Percentiles rank a stretch among this genome's conserved stretches.
phyloP scores from a whole-genome alignment of 2,329 filamentous ascomycete species.

The Chrysoporthe austroafricana region DNA sequence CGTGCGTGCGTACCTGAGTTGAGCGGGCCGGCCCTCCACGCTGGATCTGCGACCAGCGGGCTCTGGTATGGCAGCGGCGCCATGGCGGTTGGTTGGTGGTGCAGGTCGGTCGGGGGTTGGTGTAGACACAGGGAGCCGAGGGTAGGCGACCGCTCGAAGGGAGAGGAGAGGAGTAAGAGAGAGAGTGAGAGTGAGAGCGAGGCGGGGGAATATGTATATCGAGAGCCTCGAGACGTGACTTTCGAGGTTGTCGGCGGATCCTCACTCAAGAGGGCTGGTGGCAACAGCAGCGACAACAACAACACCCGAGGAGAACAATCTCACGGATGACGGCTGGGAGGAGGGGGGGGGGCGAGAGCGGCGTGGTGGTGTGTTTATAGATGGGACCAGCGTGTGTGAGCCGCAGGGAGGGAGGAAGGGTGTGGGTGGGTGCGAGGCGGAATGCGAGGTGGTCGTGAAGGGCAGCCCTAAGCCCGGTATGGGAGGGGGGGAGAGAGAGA shows the following conservation, averaged over 20 bases:
- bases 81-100: slow-evolving; percentile 1
- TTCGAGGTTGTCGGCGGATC: no score
- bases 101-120: no score
- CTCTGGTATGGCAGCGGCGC: slow-evolving; percentile 6
- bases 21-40: slow-evolving; percentile 1
- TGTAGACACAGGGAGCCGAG: neutral
- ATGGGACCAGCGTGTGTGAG: neutral
- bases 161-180: neutral
- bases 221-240: neutral
- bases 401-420: neutral
- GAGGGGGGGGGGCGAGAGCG: no score
- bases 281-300: no score
- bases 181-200: neutral
- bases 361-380: neutral
- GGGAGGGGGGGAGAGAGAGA: no score
- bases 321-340: no score
- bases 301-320: no score
- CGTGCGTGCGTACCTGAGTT: neutral
- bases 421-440: neutral
- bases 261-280: no score
- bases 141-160: no score
- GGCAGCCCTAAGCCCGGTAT: no score
- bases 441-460: neutral
- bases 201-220: neutral
- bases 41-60: neutral